A percentile compares a stretch with the other conserved stretches of the same genome.
phyloP scores from a whole-genome alignment of 2,329 filamentous ascomycete genomes.

The Nannizzia gypsea region DNA sequence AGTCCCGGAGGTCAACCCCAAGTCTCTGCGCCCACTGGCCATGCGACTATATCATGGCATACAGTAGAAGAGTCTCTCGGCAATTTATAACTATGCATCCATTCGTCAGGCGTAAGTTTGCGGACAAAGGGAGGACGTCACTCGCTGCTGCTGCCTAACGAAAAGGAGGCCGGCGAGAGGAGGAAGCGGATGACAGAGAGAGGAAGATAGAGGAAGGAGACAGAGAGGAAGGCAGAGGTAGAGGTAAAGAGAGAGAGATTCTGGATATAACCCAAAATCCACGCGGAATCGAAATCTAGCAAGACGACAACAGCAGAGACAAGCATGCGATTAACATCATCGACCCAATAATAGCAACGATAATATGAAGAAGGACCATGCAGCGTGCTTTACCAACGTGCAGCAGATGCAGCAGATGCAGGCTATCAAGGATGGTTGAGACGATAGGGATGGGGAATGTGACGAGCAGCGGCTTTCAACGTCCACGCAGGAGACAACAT shows the following conservation, averaged over 20 bases:
- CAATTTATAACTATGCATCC: neutral
- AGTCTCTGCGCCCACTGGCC: neutral
- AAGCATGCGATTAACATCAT: neutral
- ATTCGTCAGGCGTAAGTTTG: neutral
- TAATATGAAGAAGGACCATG: neutral
- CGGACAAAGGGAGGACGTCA: no score
- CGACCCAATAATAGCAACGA: neutral
- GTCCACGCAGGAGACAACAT: neutral
- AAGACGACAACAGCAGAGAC: neutral
- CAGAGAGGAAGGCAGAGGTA: no score
- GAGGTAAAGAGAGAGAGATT: neutral
- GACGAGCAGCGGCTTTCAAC: neutral
- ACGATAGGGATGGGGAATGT: neutral
- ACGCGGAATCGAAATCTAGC: neutral
- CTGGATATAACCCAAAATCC: neutral
- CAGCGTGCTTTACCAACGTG: neutral
- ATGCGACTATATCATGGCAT: neutral
- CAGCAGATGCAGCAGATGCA: neutral
- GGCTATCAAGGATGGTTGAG: neutral
- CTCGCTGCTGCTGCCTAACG: neutral
- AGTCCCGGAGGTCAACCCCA: neutral
- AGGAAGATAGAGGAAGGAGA: no score
- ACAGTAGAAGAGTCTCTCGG: neutral
- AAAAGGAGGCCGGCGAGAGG: neutral
- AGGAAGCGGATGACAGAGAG: no score